A percentile compares a stretch with the other conserved stretches of the same genome.
Evolutionary conservation across 1,284 basidiomycete genomes (phyloP).

Genomic region (Ceratobasidium papillatum): DNA sequence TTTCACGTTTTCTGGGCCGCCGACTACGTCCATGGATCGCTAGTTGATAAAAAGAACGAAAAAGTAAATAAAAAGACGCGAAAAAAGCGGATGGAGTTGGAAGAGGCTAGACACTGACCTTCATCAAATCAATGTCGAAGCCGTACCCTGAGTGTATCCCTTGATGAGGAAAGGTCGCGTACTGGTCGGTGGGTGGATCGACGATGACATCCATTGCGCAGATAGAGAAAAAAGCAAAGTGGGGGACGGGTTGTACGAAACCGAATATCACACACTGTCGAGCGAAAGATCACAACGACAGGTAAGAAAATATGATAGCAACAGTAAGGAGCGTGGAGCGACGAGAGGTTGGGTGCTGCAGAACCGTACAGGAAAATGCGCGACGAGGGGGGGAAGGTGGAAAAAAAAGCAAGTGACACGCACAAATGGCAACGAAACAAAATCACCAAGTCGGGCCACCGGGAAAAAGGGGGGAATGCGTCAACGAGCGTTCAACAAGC

Average conservation of each 20-base stretch:
- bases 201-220: conserved; percentile 39
- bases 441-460: not conserved
- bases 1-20: conserved; percentile 79
- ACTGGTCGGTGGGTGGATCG: conserved; percentile 41
- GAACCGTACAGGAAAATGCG: not conserved
- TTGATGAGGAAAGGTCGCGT: conserved; percentile 40
- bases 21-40: conserved; percentile 74
- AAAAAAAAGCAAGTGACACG: conserved; percentile 21
- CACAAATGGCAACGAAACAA: conserved; percentile 14
- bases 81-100: conserved; percentile 10
- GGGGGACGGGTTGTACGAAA: conserved; percentile 21
- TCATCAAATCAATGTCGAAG: conserved; percentile 42
- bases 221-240: conserved; percentile 24
- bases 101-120: conserved; percentile 37
- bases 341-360: conserved; percentile 18
- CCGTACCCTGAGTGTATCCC: conserved; percentile 34
- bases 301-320: conserved; percentile 39
- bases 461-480: not conserved
- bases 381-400: not conserved
- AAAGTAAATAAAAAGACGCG: not conserved
- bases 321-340: conserved; percentile 39
- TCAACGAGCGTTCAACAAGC: conserved; percentile 10
- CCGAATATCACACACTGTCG: conserved; percentile 35
- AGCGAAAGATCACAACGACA: conserved; percentile 38
- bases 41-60: conserved; percentile 25